These are phyloP conservation scores for Angophora floribunda DNA, from an alignment of 345 rosid genomes.

Conservation along the genomic window DNA sequence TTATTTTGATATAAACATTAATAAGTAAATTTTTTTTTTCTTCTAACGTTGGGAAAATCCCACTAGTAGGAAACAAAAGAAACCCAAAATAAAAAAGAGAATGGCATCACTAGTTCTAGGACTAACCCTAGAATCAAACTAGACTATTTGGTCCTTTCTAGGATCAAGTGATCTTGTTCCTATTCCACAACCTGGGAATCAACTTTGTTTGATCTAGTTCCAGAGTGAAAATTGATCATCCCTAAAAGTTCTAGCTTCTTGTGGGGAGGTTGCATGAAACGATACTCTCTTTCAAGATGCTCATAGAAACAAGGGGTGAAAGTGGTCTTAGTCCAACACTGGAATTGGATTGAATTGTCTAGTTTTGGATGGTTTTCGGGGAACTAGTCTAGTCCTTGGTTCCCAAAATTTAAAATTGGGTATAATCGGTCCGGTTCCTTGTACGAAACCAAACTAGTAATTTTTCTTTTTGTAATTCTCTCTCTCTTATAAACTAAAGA, in stretches of 20 bases:
- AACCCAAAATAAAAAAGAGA: no score
- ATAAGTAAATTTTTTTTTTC: no score
- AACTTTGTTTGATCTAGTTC: not conserved
- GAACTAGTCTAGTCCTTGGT: not conserved
- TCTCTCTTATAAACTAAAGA: not conserved
- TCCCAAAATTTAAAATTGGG: not conserved
- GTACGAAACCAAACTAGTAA: no score
- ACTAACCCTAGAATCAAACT: no score
- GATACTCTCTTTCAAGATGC: no score
- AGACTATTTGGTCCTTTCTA: not conserved
- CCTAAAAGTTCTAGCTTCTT: not conserved
- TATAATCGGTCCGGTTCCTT: no score
- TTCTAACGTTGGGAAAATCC: not conserved
- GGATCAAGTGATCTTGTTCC: not conserved
- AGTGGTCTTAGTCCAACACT: no score
- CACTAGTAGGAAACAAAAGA: not conserved
- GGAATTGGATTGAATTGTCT: no score
- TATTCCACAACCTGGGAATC: rapidly evolving
- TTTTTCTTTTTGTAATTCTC: no score
- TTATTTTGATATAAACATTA: not conserved
- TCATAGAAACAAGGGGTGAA: no score
- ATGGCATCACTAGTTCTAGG: not conserved
- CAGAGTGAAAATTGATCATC: rapidly evolving
- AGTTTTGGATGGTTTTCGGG: not conserved
- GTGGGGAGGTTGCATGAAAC: not conserved